These are phyloP conservation scores for Solanum hybrid DNA, from an alignment of 305 asterid genomes.

Conservation along the genomic window DNA sequence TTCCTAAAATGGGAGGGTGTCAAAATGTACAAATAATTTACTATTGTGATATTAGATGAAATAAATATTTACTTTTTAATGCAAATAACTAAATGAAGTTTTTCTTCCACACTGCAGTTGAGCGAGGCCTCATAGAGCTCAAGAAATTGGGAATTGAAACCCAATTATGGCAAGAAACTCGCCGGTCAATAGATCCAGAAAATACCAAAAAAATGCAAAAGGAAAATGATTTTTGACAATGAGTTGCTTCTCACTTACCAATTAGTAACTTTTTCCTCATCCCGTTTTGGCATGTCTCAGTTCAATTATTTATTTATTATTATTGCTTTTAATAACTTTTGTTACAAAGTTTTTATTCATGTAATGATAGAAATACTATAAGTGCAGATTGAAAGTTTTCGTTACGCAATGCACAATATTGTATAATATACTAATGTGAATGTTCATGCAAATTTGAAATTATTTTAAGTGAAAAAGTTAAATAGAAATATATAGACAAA, in stretches of 20 bases:
- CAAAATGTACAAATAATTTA: neutral
- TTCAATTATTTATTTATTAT: neutral
- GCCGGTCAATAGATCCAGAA: slow-evolving; percentile 50
- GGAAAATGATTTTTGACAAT: slow-evolving; percentile 38
- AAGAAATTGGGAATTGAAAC: slow-evolving; percentile 70
- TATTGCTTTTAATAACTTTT: neutral
- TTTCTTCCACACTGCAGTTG: slow-evolving; percentile 33
- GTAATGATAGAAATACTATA: neutral
- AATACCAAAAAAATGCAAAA: slow-evolving; percentile 32
- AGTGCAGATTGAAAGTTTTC: neutral
- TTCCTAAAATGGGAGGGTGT: neutral
- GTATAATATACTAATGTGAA: neutral
- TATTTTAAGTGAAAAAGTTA: neutral
- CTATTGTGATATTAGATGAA: neutral
- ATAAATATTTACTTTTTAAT: neutral
- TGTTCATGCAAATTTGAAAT: neutral
- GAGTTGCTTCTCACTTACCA: neutral
- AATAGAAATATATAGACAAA: neutral
- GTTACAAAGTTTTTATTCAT: neutral
- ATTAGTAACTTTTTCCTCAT: neutral
- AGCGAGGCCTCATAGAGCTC: slow-evolving; percentile 74
- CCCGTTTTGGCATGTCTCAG: neutral
- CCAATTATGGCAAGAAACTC: slow-evolving; percentile 76
- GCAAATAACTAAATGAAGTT: neutral
- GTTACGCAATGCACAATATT: neutral